These are phyloP conservation scores for Hanseniaspora guilliermondii DNA, from an alignment of 805 yeast species.

Conservation along the genomic window DNA sequence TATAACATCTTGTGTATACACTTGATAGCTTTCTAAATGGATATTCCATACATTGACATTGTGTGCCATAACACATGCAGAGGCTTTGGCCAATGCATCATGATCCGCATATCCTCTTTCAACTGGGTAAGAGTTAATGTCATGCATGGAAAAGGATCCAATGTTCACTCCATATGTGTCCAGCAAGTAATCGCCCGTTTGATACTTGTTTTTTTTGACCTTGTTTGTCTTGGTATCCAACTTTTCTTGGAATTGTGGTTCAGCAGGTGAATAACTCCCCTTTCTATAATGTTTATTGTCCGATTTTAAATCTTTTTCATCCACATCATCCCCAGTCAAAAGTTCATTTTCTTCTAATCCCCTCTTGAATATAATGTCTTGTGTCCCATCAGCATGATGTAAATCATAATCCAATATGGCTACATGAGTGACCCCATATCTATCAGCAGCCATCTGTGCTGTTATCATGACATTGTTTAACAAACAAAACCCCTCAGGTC, in stretches of 20 bases:
- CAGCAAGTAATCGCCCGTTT: conserved; percentile 36
- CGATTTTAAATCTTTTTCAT: conserved; percentile 11
- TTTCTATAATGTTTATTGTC: conserved; percentile 16
- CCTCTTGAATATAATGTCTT: conserved; percentile 72
- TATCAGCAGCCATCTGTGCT: conserved; percentile 57
- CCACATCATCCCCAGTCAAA: conserved; percentile 22
- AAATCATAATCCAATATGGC: conserved; percentile 72
- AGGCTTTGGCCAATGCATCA: conserved; percentile 59
- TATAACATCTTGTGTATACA: background rate
- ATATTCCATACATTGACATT: conserved; percentile 74
- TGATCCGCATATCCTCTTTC: conserved; percentile 66
- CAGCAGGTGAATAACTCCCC: conserved; percentile 20
- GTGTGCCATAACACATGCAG: conserved; percentile 66
- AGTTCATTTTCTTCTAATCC: conserved; percentile 43
- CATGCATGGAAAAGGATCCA: conserved; percentile 76
- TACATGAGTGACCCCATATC: conserved; percentile 61
- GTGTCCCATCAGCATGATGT: conserved; percentile 85
- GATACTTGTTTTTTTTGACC: conserved; percentile 25
- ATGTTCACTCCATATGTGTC: conserved; percentile 40
- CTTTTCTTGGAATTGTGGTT: conserved; percentile 19
- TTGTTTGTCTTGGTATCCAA: conserved; percentile 19
- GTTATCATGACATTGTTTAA: conserved; percentile 73
- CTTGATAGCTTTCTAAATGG: conserved; percentile 51
- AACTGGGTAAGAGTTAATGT: conserved; percentile 75
- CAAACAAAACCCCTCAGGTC: conserved; percentile 78